phyloP scores from a whole-genome alignment of 805 yeast genomes.

The Candida nemodendra region DNA sequence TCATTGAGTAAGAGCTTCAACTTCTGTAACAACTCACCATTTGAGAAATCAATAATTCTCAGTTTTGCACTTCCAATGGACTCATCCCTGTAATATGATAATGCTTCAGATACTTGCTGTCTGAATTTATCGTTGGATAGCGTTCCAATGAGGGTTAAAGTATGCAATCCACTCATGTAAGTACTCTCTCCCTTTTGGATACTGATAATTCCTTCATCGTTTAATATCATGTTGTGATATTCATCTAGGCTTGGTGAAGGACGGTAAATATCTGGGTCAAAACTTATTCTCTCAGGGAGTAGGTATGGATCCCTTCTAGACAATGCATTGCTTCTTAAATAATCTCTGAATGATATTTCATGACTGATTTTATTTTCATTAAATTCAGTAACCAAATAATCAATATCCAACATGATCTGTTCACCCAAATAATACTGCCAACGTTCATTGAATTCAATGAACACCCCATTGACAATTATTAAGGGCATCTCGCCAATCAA shows the following conservation, averaged over 20 bases:
- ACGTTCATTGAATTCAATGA: constrained; percentile 44
- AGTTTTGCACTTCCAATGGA: constrained; percentile 15
- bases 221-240: constrained; percentile 1
- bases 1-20: constrained; percentile 6
- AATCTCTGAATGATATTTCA: constrained; percentile 32
- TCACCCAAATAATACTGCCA: constrained; percentile 57
- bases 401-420: constrained; percentile 56
- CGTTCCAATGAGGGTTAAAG: constrained; percentile 60
- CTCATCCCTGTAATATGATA: constrained; percentile 19
- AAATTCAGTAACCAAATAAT: constrained; percentile 31
- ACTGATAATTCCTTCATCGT: neutral
- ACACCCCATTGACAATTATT: constrained; percentile 72
- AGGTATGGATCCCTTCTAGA: constrained; percentile 46
- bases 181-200: constrained; percentile 1
- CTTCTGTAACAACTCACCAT: neutral
- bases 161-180: constrained; percentile 10
- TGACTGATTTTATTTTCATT: constrained; percentile 29
- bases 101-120: constrained; percentile 42
- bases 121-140: constrained; percentile 39
- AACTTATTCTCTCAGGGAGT: constrained; percentile 48
- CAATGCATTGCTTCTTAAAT: constrained; percentile 43
- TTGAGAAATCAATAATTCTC: constrained; percentile 17
- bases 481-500: constrained; percentile 44
- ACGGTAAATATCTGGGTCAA: constrained; percentile 15
- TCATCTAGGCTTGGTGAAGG: constrained; percentile 8